Base-by-base conservation (phyloP, 495 filamentous ascomycete species). In the Sabuloglossum arenarium region DNA sequence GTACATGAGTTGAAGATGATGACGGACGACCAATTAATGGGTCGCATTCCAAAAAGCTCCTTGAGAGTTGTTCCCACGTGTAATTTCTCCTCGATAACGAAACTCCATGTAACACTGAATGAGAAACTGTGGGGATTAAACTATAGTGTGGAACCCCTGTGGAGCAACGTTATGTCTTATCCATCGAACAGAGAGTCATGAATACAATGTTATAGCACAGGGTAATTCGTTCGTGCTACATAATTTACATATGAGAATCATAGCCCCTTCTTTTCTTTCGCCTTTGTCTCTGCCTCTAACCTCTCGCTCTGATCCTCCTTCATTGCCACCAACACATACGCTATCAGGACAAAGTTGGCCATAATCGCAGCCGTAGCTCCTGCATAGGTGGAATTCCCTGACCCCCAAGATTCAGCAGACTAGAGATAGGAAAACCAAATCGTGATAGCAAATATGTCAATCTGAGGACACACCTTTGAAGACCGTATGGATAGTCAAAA, bases 291-390 rank as follows among this genome's bases (percentile, higher is more conserved):
- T 29, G 47, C 47, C 39, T 74, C 75, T 21, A 81, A 74, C 32
- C 76, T 77, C 60, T 91, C 84, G 56, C 69, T 72, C 63, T 82
- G 73, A 63, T 98, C 91, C 64, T 98, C 91, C 59, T 76, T 78
- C 76, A 94, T 87, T 29, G 93, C 91, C 1, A 94, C 88, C 58
- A 90, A 73, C 53, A 97, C 79, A 69, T 97, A 99, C 16, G 79
- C 82, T 58, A 99, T 79, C 56, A 99, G 71, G 6, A 99, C 86
- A 19, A 87, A 76, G 65, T 99, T 99, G 29, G 91, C 91, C 59
- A 85, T 81, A 39, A 97, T 68, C 24, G 93, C 93, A 9, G 91
- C 91, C 24, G 79, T 69, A 10, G 78, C 88, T 6, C 88, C 91
- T 4, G 88, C 86, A 59, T 78, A 88, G 16, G 89, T 94, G 14